phyloP scores from a whole-genome alignment of 2,329 filamentous ascomycete species.

The Bretziella fagacearum region DNA sequence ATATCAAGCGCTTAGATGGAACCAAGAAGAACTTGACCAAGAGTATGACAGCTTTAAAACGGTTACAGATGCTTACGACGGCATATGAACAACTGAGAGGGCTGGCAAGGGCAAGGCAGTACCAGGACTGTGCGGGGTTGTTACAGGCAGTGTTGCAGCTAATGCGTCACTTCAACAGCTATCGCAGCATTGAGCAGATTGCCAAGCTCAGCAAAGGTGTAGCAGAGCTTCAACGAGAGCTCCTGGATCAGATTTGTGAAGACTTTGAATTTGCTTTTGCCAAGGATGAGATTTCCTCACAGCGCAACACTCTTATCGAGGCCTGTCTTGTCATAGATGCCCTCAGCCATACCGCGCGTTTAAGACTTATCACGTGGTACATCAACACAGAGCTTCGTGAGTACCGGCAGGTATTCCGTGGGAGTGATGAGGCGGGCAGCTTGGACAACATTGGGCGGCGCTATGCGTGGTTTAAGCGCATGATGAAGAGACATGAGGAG shows the following conservation, averaged over 20 bases:
- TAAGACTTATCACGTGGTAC: constrained; percentile 83
- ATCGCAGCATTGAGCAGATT: constrained; percentile 94
- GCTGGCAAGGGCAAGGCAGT: constrained; percentile 71
- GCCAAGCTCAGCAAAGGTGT: constrained; percentile 84
- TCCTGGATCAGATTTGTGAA: constrained; percentile 95
- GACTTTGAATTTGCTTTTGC: constrained; percentile 94
- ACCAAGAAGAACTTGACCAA: constrained; percentile 93
- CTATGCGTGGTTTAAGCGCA: constrained; percentile 93
- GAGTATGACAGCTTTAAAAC: constrained; percentile 94
- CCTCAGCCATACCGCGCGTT: constrained; percentile 69
- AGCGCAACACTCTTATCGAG: constrained; percentile 58
- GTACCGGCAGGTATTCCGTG: constrained; percentile 87
- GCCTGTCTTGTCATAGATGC: constrained; percentile 91
- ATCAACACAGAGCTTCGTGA: constrained; percentile 93
- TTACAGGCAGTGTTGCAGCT: constrained; percentile 91
- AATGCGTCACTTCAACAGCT: constrained; percentile 97
- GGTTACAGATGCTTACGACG: constrained; percentile 95
- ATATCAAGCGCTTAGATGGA: constrained; percentile 92
- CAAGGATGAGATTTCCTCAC: constrained; percentile 61
- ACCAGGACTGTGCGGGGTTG: constrained; percentile 83
- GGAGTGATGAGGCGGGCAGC: constrained; percentile 90
- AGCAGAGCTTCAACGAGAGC: constrained; percentile 76
- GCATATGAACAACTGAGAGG: constrained; percentile 92
- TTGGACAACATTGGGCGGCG: constrained; percentile 90
- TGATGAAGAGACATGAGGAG: constrained; percentile 88